These are phyloP conservation scores for Termitomyces titanicus DNA, from an alignment of 768 basidiomycete species.

Conservation along the genomic window DNA sequence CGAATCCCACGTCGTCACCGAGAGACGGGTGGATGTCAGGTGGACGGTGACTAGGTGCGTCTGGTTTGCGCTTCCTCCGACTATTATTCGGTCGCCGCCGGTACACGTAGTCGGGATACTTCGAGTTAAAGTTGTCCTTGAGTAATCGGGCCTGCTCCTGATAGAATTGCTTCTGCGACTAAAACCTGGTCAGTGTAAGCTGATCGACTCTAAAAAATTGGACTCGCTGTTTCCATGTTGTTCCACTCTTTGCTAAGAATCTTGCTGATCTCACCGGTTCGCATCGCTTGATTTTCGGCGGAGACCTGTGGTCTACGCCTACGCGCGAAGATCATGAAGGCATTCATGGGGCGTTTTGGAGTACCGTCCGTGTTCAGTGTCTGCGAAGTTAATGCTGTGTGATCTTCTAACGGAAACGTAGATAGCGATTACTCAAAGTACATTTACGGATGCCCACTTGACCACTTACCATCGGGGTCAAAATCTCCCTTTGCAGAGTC, in stretches of 20 bases:
- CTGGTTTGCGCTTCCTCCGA: slow-evolving; percentile 51
- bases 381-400: slow-evolving; percentile 61
- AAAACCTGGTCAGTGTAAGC: neutral
- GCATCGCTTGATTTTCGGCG: slow-evolving; percentile 85
- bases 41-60: slow-evolving; percentile 23
- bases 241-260: slow-evolving; percentile 87
- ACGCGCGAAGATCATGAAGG: slow-evolving; percentile 91
- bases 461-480: slow-evolving; percentile 42
- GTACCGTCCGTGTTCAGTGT: slow-evolving; percentile 84
- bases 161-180: slow-evolving; percentile 86
- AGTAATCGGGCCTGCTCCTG: slow-evolving; percentile 82
- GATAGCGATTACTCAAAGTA: neutral
- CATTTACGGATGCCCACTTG: neutral
- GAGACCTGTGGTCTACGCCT: slow-evolving; percentile 79
- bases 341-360: slow-evolving; percentile 90
- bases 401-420: slow-evolving; percentile 22
- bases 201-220: slow-evolving; percentile 3
- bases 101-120: slow-evolving; percentile 90
- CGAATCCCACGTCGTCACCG: slow-evolving; percentile 30
- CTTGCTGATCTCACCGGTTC: slow-evolving; percentile 88
- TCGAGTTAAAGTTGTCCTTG: slow-evolving; percentile 82
- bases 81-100: slow-evolving; percentile 85
- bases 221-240: slow-evolving; percentile 65
- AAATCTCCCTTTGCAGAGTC: slow-evolving; percentile 36
- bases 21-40: slow-evolving; percentile 25